Percentiles rank a stretch among this genome's conserved stretches.
Evolutionary conservation across 2,329 filamentous ascomycete species (phyloP).

Genomic region (Aphanoascus verrucosus): DNA sequence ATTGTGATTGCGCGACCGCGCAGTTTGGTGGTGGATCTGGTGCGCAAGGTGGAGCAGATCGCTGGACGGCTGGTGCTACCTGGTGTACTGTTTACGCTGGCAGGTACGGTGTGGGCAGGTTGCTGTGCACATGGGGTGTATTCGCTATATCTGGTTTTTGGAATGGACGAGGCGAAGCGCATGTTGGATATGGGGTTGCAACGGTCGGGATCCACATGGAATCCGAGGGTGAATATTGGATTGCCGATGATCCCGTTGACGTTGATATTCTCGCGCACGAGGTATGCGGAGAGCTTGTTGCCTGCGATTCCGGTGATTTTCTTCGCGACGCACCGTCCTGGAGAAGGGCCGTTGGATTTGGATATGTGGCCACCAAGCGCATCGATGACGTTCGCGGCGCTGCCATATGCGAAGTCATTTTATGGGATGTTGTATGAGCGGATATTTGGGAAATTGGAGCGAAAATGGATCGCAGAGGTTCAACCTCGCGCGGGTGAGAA

Average conservation of each 20-base stretch:
- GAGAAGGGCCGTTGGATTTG: slow-evolving; percentile 37
- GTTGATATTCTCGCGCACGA: slow-evolving; percentile 57
- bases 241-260: slow-evolving; percentile 58
- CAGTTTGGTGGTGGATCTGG: slow-evolving; percentile 59
- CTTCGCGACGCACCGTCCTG: slow-evolving; percentile 39
- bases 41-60: slow-evolving; percentile 48
- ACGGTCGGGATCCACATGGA: slow-evolving; percentile 22
- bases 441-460: slow-evolving; percentile 48
- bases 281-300: slow-evolving; percentile 52
- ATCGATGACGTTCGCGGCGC: slow-evolving; percentile 52
- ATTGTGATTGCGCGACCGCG: slow-evolving; percentile 66
- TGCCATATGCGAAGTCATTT: slow-evolving; percentile 54
- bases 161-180: slow-evolving; percentile 47
- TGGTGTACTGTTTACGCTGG: slow-evolving; percentile 45
- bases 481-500: slow-evolving; percentile 44
- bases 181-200: slow-evolving; percentile 40
- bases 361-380: slow-evolving; percentile 57
- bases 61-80: slow-evolving; percentile 54
- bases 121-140: slow-evolving; percentile 50
- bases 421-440: slow-evolving; percentile 55
- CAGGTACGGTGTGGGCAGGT: slow-evolving; percentile 41
- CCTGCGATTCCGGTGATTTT: slow-evolving; percentile 52
- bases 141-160: slow-evolving; percentile 56
- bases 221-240: slow-evolving; percentile 47
- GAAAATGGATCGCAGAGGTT: slow-evolving; percentile 52